Evolutionary conservation across 2,329 filamentous ascomycete species (phyloP).

Genomic region (Sarocladiaceae sp.): DNA sequence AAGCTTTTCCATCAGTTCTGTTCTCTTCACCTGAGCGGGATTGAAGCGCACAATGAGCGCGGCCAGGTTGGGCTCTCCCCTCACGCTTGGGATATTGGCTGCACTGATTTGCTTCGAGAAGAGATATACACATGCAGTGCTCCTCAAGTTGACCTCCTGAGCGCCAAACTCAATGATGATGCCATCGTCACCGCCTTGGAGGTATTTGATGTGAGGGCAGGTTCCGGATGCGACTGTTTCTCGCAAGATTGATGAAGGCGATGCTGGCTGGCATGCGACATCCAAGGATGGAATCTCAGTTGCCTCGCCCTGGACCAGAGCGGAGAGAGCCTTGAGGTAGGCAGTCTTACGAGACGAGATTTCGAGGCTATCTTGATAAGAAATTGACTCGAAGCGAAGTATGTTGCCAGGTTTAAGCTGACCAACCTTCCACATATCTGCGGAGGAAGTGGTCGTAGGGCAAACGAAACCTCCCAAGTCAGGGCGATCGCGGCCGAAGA

Average conservation of each 20-base stretch:
- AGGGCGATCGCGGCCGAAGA: conserved; percentile 55
- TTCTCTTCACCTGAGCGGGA: conserved; percentile 13
- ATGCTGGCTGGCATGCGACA: background rate
- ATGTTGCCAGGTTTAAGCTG: conserved; percentile 56
- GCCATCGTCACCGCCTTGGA: conserved; percentile 43
- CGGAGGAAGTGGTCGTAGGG: conserved; percentile 50
- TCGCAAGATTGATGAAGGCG: conserved; percentile 16
- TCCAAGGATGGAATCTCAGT: conserved; percentile 5
- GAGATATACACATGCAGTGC: conserved; percentile 27
- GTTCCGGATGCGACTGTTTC: conserved; percentile 20
- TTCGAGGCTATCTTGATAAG: background rate
- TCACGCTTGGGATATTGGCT: background rate
- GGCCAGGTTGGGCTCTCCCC: conserved; percentile 13
- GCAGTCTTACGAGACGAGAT: conserved; percentile 8
- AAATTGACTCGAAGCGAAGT: background rate
- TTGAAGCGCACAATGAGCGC: conserved; percentile 18
- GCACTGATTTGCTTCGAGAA: conserved; percentile 13
- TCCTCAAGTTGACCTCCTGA: conserved; percentile 50
- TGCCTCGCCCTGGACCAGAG: background rate
- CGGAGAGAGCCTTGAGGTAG: conserved; percentile 2
- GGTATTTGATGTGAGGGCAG: conserved; percentile 27
- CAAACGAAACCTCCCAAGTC: conserved; percentile 59
- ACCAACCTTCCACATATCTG: conserved; percentile 58
- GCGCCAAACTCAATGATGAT: conserved; percentile 55
- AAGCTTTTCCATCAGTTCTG: conserved; percentile 12